These are phyloP conservation scores for Mycena vulgaris DNA, from an alignment of 768 basidiomycete genomes.

Conservation along the genomic window DNA sequence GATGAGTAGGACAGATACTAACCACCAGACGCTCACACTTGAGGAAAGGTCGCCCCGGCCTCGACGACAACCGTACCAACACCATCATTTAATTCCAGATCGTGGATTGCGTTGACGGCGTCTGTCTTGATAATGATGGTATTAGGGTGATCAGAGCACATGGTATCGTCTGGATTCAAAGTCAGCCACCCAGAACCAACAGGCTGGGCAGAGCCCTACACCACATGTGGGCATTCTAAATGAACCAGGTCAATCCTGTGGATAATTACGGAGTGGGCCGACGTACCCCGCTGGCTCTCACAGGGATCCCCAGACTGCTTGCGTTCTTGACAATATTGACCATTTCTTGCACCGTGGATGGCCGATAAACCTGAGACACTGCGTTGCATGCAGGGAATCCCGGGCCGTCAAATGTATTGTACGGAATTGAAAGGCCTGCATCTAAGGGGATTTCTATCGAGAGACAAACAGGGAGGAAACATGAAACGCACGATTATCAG, in stretches of 20 bases:
- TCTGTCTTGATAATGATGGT: conserved; percentile 55
- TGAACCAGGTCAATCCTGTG: not conserved
- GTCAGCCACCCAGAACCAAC: no score
- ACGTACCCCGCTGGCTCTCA: conserved; percentile 55
- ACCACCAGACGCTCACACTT: conserved; percentile 44
- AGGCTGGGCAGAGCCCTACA: conserved; percentile 40
- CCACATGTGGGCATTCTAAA: conserved; percentile 58
- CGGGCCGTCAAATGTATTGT: conserved; percentile 53
- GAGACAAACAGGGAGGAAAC: no score
- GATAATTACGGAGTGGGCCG: not conserved
- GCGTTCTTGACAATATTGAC: conserved; percentile 51
- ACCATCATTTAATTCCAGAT: conserved; percentile 45
- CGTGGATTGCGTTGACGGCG: conserved; percentile 50
- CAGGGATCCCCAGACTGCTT: conserved; percentile 45
- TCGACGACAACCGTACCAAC: conserved; percentile 53
- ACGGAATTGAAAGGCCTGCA: no score
- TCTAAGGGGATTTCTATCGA: no score
- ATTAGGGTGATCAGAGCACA: conserved; percentile 55
- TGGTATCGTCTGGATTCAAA: conserved; percentile 49
- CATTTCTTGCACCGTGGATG: conserved; percentile 51
- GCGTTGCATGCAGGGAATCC: conserved; percentile 53
- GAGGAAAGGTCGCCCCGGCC: conserved; percentile 54
- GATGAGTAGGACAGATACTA: no score
- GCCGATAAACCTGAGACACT: conserved; percentile 49
- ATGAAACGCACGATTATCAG: no score